Evolutionary conservation across 2,329 filamentous ascomycete species (phyloP).

Genomic region (Aspergillus viridinutans): DNA sequence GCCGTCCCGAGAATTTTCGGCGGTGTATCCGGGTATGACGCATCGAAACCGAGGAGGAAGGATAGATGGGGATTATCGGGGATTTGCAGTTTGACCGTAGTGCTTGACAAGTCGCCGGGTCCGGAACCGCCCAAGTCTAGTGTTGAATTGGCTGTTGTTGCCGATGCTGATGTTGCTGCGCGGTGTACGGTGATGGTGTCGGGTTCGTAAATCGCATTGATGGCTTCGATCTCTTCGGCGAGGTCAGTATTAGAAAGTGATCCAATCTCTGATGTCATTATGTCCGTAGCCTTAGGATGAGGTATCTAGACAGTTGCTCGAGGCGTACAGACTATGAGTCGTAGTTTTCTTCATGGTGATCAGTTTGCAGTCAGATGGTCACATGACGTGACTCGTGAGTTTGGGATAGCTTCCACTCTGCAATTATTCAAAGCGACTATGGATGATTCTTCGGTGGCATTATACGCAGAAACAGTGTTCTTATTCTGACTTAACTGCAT

Average conservation of each 20-base stretch:
- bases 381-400: background rate
- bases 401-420: background rate
- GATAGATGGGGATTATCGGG: constrained; percentile 52
- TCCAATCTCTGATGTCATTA: constrained; percentile 19
- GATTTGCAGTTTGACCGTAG: constrained; percentile 58
- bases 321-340: background rate
- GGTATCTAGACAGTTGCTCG: background rate
- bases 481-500: background rate
- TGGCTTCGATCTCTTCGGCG: constrained; percentile 45
- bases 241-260: constrained; percentile 36
- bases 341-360: background rate
- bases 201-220: constrained; percentile 59
- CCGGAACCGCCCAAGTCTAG: constrained; percentile 24
- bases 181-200: constrained; percentile 52
- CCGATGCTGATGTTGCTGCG: constrained; percentile 15
- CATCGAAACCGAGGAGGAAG: constrained; percentile 61
- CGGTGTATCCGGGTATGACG: constrained; percentile 68
- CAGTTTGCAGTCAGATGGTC: background rate
- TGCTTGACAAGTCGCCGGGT: constrained; percentile 12
- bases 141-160: constrained; percentile 20
- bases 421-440: background rate
- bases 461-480: background rate
- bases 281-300: background rate
- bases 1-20: constrained; percentile 74
- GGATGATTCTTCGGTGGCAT: background rate